A percentile compares a stretch with the other conserved stretches of the same genome.
Evolutionary conservation across 1,284 basidiomycete species (phyloP).

Genomic region (Crepidotus sp.): DNA sequence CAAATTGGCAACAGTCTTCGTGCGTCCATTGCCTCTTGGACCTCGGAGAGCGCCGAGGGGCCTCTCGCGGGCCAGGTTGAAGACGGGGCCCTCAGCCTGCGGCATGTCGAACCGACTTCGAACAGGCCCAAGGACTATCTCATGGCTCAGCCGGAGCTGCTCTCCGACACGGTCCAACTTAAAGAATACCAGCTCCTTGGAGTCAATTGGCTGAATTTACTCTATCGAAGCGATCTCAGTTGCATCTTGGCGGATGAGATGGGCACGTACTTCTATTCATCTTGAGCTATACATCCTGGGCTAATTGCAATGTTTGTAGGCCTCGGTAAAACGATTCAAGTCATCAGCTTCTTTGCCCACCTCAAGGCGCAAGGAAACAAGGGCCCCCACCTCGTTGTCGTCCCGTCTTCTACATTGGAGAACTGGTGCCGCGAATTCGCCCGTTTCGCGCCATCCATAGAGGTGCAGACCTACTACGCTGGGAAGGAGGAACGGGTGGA

Average conservation of each 20-base stretch:
- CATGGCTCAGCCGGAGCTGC: constrained; percentile 62
- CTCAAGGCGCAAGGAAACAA: constrained; percentile 70
- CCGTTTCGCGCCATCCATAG: constrained; percentile 80
- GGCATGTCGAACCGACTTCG: constrained; percentile 15
- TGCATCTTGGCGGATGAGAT: constrained; percentile 99
- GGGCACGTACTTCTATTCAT: constrained; percentile 49
- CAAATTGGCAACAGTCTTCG: constrained; percentile 65
- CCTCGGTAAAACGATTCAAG: constrained; percentile 97
- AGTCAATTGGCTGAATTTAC: constrained; percentile 93
- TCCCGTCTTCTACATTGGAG: constrained; percentile 96
- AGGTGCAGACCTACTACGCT: constrained; percentile 91
- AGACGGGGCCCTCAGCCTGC: constrained; percentile 55
- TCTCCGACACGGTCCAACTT: constrained; percentile 67
- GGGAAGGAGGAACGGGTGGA: constrained; percentile 80
- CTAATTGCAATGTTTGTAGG: constrained; percentile 37
- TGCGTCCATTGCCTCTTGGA: constrained; percentile 75
- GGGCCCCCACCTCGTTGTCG: constrained; percentile 91
- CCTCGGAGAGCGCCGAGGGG: constrained; percentile 33
- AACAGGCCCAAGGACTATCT: constrained; percentile 52
- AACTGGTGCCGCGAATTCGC: constrained; percentile 98
- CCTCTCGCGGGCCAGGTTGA: constrained; percentile 33
- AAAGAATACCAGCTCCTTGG: constrained; percentile 98
- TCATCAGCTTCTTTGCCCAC: constrained; percentile 92
- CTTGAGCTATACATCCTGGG: constrained; percentile 13
- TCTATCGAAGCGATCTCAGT: constrained; percentile 76